Evolutionary conservation across 495 filamentous ascomycete genomes (phyloP), one percentile per base, ranked within the genome.

Genomic region (Tuber indicum): DNA sequence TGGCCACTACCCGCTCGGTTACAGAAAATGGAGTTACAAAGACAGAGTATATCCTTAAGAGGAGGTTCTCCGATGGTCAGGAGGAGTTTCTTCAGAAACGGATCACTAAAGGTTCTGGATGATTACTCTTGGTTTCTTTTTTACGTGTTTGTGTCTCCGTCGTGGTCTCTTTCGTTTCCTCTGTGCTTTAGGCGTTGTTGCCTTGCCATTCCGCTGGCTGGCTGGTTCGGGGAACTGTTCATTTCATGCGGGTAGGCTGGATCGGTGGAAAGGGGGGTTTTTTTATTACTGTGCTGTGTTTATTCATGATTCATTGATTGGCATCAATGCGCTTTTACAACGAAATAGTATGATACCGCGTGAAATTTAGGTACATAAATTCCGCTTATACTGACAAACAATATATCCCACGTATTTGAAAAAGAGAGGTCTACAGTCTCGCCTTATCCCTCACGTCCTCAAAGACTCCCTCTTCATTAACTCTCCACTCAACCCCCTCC

Each of bases 401-500:
- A 58, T 66, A 36, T 66, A 32, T 36, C 26, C 26, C 12, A 36
- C n/a, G 36, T 66, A 26, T n/a, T 62, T 62, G 52, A 26, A n/a
- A 62, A 16, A 66, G 14, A 32, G n/a, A 66, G 58, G 17, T 66
- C 58, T 66, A 91, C 77, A 91, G 80, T 82, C 87, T 91, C n/a
- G 87, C 82, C 74, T 84, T 85, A 19, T 83, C 83, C 66, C 86
- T 87, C 76, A 89, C 80, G 19, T 87, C 85, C 80, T 81, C 75
- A 72, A 92, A 80, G 7, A 36, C 58, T 3, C 88, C 91, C 21
- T 90, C 90, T 62, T 90, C 86, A 74, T 88, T 84, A n/a, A 92
- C 83, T 7, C 87, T 86, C 84, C 91, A 97, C 26, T 97, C 88
- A 72, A 86, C 86, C 0, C 91, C 93, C 77, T 87, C 87, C 73